Evolutionary conservation across 1,284 basidiomycete genomes (phyloP).

Genomic region (Serendipita sp.): DNA sequence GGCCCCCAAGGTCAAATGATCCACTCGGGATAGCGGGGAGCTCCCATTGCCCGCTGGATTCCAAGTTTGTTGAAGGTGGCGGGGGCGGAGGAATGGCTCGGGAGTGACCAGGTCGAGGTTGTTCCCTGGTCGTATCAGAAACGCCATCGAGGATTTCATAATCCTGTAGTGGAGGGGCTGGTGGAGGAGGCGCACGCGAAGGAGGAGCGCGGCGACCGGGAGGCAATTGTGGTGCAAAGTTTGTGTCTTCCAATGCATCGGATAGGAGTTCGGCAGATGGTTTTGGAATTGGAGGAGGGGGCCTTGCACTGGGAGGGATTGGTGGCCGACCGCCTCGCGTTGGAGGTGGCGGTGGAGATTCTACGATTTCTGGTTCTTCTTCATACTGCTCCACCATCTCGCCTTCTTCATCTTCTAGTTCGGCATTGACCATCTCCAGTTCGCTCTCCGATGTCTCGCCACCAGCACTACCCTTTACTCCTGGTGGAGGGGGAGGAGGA

Average conservation of each 20-base stretch:
- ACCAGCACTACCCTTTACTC: conserved; percentile 34
- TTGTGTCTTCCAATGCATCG: neutral
- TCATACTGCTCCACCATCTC: conserved; percentile 38
- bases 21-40: conserved; percentile 35
- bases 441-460: conserved; percentile 55
- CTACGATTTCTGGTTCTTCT: conserved; percentile 16
- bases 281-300: conserved; percentile 5
- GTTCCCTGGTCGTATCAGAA: neutral
- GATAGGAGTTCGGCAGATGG: conserved; percentile 5
- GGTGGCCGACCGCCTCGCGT: conserved; percentile 26
- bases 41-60: conserved; percentile 26
- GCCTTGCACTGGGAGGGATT: conserved; percentile 18
- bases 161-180: conserved; percentile 15
- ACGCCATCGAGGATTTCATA: conserved; percentile 8
- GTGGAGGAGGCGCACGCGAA: conserved; percentile 22
- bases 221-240: conserved; percentile 3
- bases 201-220: conserved; percentile 3
- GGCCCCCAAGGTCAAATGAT: conserved; percentile 24
- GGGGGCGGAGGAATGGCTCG: neutral
- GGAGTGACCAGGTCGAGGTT: neutral
- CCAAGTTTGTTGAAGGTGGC: neutral
- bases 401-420: conserved; percentile 35
- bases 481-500: conserved; percentile 19
- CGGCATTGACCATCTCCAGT: conserved; percentile 44
- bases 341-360: conserved; percentile 32